These are phyloP conservation scores for Leishmania tarentolae DNA, from an alignment of 208 protist genomes.

Conservation along the genomic window DNA sequence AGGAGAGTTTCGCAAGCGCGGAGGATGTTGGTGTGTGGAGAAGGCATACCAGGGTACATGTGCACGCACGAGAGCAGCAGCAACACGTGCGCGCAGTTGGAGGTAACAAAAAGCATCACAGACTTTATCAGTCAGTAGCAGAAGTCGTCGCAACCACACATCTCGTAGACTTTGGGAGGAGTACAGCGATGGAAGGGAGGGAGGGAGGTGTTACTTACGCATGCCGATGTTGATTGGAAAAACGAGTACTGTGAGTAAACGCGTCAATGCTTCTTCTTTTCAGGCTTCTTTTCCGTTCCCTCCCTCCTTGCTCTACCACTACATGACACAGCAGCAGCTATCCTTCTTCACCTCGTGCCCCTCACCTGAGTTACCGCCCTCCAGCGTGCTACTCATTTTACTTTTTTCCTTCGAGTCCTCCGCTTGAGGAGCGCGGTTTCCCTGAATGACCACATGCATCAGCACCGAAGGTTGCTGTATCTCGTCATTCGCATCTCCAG, in stretches of 20 bases:
- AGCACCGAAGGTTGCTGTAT: slow-evolving; percentile 40
- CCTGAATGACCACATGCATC: slow-evolving; percentile 72
- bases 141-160: background rate
- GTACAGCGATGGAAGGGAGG: background rate
- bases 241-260: no score
- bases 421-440: slow-evolving; percentile 2
- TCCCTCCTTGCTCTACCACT: background rate
- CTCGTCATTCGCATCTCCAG: slow-evolving; percentile 18
- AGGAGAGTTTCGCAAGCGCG: background rate
- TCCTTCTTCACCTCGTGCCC: slow-evolving; percentile 35
- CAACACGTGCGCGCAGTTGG: background rate
- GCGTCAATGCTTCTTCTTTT: background rate
- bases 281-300: background rate
- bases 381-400: slow-evolving; percentile 16
- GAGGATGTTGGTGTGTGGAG: no score
- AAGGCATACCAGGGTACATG: no score
- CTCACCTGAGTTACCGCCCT: slow-evolving; percentile 23
- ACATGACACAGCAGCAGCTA: slow-evolving; percentile 60
- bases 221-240: background rate
- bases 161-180: background rate
- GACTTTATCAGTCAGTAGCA: background rate
- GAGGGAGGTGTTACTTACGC: background rate
- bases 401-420: slow-evolving; percentile 24
- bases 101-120: background rate
- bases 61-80: background rate